Percentiles rank a stretch among this genome's conserved stretches.
phyloP scores from a whole-genome alignment of 2,329 filamentous ascomycete genomes.

The Xylariaceae sp. region DNA sequence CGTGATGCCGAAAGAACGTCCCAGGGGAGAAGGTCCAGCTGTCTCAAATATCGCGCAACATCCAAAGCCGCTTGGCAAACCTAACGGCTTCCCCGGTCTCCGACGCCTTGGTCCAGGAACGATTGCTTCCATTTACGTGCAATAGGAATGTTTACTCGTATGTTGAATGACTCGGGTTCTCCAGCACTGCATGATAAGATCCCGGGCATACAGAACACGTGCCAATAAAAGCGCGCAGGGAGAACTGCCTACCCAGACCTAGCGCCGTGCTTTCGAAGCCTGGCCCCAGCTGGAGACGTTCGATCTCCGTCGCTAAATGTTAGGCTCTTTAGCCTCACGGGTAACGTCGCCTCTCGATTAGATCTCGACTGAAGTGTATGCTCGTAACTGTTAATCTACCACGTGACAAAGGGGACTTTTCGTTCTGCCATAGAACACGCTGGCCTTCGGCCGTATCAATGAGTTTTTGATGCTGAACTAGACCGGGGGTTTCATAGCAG shows the following conservation, averaged over 20 bases:
- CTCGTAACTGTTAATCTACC: slow-evolving; percentile 7
- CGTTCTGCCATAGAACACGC: slow-evolving; percentile 7
- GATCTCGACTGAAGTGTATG: slow-evolving; percentile 9
- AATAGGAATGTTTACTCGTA: background rate
- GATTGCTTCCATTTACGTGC: slow-evolving; percentile 15
- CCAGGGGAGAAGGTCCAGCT: slow-evolving; percentile 6
- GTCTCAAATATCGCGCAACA: slow-evolving; percentile 9
- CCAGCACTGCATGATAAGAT: background rate
- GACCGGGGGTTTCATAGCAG: slow-evolving; percentile 10
- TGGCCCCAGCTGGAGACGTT: background rate
- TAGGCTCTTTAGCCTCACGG: slow-evolving; percentile 17
- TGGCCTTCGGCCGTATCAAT: slow-evolving; percentile 14
- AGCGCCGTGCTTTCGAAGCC: background rate
- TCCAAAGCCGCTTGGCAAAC: slow-evolving; percentile 1
- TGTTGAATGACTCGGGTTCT: background rate
- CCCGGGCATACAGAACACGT: background rate
- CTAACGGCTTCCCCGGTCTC: slow-evolving; percentile 14
- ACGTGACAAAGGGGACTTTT: slow-evolving; percentile 19
- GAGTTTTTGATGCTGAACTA: slow-evolving; percentile 1
- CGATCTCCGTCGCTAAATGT: background rate
- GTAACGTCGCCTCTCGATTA: slow-evolving; percentile 25
- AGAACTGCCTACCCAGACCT: background rate
- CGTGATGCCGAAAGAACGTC: background rate
- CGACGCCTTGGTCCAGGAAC: slow-evolving; percentile 12
- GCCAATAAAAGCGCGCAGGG: background rate